Percentiles rank a stretch among this genome's conserved stretches.
phyloP scores from a whole-genome alignment of 441 rosid species.

The Adansonia grandidieri region DNA sequence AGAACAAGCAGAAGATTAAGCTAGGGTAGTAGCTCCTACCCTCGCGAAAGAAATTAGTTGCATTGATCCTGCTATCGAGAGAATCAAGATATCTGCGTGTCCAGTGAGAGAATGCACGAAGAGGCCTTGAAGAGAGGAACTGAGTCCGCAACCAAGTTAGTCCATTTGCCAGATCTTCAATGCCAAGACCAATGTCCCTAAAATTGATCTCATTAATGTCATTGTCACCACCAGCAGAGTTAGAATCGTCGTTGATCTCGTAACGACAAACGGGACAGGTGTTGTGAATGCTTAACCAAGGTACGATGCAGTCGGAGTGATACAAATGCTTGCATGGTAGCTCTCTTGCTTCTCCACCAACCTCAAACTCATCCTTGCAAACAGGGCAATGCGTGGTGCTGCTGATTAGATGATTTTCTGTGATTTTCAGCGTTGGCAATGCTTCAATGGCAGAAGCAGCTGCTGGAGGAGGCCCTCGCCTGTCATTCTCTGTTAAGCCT shows the following conservation, averaged over 20 bases:
- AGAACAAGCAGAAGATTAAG: conserved; percentile 22
- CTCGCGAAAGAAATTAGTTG: conserved; percentile 9
- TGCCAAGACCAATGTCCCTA: conserved; percentile 16
- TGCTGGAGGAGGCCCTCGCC: conserved; percentile 57
- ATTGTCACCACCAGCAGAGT: neutral
- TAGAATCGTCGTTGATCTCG: conserved; percentile 31
- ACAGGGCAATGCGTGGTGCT: conserved; percentile 60
- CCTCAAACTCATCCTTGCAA: conserved; percentile 70
- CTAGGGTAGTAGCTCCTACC: conserved; percentile 36
- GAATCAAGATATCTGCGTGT: conserved; percentile 35
- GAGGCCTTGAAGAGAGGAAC: conserved; percentile 51
- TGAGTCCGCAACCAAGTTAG: conserved; percentile 41
- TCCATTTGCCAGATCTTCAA: conserved; percentile 36
- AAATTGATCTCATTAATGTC: neutral
- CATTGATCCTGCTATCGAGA: conserved; percentile 29
- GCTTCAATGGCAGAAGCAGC: conserved; percentile 51
- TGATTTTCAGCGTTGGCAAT: conserved; percentile 42
- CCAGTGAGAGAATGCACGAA: conserved; percentile 56
- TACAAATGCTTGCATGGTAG: conserved; percentile 74
- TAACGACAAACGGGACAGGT: conserved; percentile 80
- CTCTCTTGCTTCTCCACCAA: conserved; percentile 54
- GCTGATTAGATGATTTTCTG: conserved; percentile 38
- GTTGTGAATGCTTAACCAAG: conserved; percentile 69
- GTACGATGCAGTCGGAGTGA: conserved; percentile 67
- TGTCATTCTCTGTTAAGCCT: conserved; percentile 33